phyloP scores from a whole-genome alignment of 176 grass and related monocot species.

The Triticum turgidum region DNA sequence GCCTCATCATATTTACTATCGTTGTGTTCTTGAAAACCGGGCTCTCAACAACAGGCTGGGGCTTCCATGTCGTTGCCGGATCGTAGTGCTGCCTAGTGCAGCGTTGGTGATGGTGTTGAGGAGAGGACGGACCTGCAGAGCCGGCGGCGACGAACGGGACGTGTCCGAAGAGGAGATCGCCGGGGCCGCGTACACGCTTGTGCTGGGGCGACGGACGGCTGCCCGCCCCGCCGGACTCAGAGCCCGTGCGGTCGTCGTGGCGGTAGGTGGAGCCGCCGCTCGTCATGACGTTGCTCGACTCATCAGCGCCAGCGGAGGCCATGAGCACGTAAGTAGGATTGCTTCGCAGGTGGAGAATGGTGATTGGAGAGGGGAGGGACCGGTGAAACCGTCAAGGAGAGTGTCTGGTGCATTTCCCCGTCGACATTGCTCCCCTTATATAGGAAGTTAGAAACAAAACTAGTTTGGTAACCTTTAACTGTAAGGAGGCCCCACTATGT shows the following conservation, averaged over 20 bases:
- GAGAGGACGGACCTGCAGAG: background rate
- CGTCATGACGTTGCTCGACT: background rate
- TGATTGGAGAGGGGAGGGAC: background rate
- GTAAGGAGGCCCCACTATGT: too few species aligned
- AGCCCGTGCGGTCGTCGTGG: background rate
- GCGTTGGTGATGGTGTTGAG: too few species aligned
- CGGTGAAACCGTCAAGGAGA: too few species aligned
- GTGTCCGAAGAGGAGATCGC: slow-evolving; percentile 28
- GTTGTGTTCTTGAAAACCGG: slow-evolving; percentile 24
- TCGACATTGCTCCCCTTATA: too few species aligned
- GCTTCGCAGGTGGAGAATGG: background rate
- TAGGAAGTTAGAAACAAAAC: too few species aligned
- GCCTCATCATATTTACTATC: slow-evolving; percentile 49
- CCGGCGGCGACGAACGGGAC: slow-evolving; percentile 34
- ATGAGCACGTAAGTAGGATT: background rate
- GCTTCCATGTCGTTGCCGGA: background rate
- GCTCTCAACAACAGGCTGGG: background rate
- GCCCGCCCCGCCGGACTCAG: background rate
- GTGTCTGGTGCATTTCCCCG: too few species aligned
- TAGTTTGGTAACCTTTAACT: too few species aligned
- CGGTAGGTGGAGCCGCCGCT: background rate
- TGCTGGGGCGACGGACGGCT: slow-evolving; percentile 6
- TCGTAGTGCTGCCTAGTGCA: background rate
- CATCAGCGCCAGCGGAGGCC: background rate
- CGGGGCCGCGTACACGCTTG: slow-evolving; percentile 15